phyloP scores from a whole-genome alignment of 306 rosid genomes.

The Cucumis melo region DNA sequence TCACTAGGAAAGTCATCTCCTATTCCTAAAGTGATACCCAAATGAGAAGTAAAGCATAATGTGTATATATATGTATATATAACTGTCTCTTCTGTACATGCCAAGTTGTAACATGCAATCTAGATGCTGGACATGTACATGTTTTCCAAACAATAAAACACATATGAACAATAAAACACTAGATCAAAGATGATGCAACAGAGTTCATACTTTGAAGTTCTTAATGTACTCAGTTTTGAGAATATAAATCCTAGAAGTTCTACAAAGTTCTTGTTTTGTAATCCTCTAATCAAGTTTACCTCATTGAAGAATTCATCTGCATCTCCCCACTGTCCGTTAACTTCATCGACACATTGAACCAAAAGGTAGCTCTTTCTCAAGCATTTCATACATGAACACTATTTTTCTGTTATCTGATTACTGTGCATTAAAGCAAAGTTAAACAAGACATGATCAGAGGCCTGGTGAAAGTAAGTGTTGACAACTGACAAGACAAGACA shows the following conservation, averaged over 20 bases:
- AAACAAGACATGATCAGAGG: slow-evolving; percentile 1
- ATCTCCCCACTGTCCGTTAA: slow-evolving; percentile 36
- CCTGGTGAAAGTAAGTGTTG: background rate
- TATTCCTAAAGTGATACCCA: background rate
- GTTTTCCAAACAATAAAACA: background rate
- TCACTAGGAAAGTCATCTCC: too few species aligned
- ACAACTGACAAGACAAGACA: background rate
- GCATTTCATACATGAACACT: slow-evolving; percentile 33
- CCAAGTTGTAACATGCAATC: background rate
- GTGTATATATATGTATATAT: background rate
- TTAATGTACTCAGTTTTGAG: too few species aligned
- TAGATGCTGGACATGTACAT: background rate
- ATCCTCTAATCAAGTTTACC: slow-evolving; percentile 36
- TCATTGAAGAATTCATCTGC: slow-evolving; percentile 47
- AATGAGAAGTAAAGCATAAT: background rate
- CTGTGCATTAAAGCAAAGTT: slow-evolving; percentile 8
- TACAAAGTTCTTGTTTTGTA: slow-evolving; percentile 46
- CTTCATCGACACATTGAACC: slow-evolving; percentile 26
- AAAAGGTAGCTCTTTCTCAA: slow-evolving; percentile 34
- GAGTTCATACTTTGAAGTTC: slow-evolving; percentile 9
- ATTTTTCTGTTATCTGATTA: background rate
- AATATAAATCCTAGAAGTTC: background rate
- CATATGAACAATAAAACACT: background rate
- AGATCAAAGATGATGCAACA: background rate
- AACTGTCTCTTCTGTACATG: background rate